Base-by-base conservation (phyloP, 2,329 filamentous ascomycete species). In the Colletotrichum phormii region DNA sequence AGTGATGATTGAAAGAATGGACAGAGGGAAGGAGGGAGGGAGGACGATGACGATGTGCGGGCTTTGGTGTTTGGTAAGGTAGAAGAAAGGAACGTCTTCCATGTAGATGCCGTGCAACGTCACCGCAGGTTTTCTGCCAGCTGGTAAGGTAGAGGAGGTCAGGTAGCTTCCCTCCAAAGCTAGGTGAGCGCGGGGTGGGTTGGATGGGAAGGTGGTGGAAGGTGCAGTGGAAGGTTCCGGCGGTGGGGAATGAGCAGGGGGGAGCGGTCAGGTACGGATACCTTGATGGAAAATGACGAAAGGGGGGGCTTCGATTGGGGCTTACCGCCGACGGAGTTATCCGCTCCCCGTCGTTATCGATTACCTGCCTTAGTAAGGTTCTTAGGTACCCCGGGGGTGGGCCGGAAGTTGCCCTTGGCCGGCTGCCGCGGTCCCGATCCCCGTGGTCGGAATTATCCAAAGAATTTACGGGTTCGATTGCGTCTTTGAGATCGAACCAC, bases 171-270 rank as follows among this genome's bases (percentile, higher is more conserved):
- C 55, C 15, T 58, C 7, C n/a, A 24, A 49, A 35, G 33, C 35
- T 61, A 35, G 33, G 24, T 61, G 64, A 37, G 59, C 65, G 71
- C 57, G 67, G 71, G 71, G 67, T 49, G 42, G 26, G 26, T 5
- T 29, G 26, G 26, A 29, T 29, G 26, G 42, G 42, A 49, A 42
- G 37, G 37, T 42, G 6, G 37, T 73, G 67, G 67, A 65, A 70
- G 67, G 53, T 62, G 29, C 58, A 62, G 58, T 68, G 49, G 58
- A 64, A 64, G 59, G 54, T 70, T 72, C 70, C 70, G 53, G 57
- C 65, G 35, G 70, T 61, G 70, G 66, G 69, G 64, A 51, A 51
- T 29, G 12, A 59, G 26, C 6, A 26, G 64, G 22, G 64, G 35
- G 29, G 26, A 29, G 29, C 33, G 13, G 8, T 11, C 5, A 11